Conservation (phyloP, 2,329 filamentous ascomycete species). For the Nemania sp. region DNA sequence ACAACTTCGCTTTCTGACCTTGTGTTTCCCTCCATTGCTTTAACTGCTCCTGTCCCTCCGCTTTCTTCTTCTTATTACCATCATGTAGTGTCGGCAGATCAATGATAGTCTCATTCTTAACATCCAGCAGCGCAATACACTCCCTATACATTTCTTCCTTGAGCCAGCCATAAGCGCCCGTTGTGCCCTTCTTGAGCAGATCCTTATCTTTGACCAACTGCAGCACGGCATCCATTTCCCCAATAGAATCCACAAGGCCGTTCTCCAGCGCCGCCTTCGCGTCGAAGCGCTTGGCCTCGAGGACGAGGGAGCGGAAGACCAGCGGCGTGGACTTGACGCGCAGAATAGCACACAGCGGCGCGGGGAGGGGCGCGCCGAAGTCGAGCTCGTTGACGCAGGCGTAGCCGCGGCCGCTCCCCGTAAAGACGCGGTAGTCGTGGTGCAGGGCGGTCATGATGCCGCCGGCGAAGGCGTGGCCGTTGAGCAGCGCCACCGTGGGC, state of each 20-base stretch:
- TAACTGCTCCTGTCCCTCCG: constrained; percentile 51
- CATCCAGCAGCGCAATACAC: constrained; percentile 60
- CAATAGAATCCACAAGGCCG: constrained; percentile 68
- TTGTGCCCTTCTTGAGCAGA: constrained; percentile 63
- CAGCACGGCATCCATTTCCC: constrained; percentile 62
- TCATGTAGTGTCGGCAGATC: constrained; percentile 47
- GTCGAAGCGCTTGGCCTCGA: constrained; percentile 73
- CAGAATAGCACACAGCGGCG: constrained; percentile 76
- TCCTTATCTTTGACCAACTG: constrained; percentile 61
- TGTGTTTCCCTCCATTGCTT: constrained; percentile 51
- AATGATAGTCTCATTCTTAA: constrained; percentile 27
- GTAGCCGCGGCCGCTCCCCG: constrained; percentile 59
- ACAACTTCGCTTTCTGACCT: constrained; percentile 48
- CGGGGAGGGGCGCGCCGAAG: constrained; percentile 73
- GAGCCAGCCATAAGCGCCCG: constrained; percentile 69
- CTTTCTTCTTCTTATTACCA: constrained; percentile 53
- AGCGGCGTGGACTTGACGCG: constrained; percentile 64
- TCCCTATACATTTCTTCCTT: constrained; percentile 78
- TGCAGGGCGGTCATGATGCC: constrained; percentile 82
- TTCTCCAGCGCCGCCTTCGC: constrained; percentile 64
- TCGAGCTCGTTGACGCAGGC: constrained; percentile 81
- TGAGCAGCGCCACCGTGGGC: constrained; percentile 79
- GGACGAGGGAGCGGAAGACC: constrained; percentile 65
- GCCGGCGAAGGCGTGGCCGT: constrained; percentile 80
- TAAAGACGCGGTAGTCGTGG: constrained; percentile 82